phyloP scores from a whole-genome alignment of 805 yeast species.

The Ogataea dorogensis region DNA sequence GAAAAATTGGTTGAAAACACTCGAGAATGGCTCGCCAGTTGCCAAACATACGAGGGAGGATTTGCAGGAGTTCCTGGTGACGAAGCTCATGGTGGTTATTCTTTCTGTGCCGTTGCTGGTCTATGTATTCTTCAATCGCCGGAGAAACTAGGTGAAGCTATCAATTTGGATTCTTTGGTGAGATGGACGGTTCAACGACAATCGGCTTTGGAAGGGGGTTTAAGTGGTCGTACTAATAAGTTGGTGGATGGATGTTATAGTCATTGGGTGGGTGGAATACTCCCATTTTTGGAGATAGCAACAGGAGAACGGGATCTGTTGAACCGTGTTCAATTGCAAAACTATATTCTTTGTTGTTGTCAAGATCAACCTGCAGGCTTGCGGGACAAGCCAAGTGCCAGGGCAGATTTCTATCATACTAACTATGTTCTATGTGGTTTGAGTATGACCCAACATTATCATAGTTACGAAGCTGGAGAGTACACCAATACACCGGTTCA shows the following conservation, averaged over 20 bases:
- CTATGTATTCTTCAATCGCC: conserved; percentile 47
- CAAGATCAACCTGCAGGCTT: conserved; percentile 65
- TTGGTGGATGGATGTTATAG: conserved; percentile 95
- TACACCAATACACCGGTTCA: conserved; percentile 23
- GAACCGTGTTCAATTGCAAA: conserved; percentile 56
- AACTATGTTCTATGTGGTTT: conserved; percentile 82
- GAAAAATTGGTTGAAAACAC: conserved; percentile 55
- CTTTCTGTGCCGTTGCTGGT: conserved; percentile 83
- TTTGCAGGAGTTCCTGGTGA: conserved; percentile 78
- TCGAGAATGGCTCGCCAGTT: conserved; percentile 56
- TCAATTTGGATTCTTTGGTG: conserved; percentile 48
- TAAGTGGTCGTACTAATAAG: conserved; percentile 87
- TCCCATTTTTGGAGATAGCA: conserved; percentile 60
- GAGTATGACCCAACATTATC: conserved; percentile 51
- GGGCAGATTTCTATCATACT: conserved; percentile 87
- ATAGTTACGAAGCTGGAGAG: conserved; percentile 32
- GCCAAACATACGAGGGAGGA: conserved; percentile 96
- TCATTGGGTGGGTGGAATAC: conserved; percentile 89
- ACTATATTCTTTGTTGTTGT: conserved; percentile 73
- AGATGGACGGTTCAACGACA: conserved; percentile 77
- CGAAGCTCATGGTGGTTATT: conserved; percentile 98
- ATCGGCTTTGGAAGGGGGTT: conserved; percentile 73
- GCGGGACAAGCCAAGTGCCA: conserved; percentile 80
- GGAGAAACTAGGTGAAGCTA: conserved; percentile 28
- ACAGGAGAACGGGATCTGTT: conserved; percentile 35